Percentiles rank a stretch among this genome's conserved stretches.
Conservation (phyloP, 1,284 basidiomycete species). For the Agroathelia rolfsii region DNA sequence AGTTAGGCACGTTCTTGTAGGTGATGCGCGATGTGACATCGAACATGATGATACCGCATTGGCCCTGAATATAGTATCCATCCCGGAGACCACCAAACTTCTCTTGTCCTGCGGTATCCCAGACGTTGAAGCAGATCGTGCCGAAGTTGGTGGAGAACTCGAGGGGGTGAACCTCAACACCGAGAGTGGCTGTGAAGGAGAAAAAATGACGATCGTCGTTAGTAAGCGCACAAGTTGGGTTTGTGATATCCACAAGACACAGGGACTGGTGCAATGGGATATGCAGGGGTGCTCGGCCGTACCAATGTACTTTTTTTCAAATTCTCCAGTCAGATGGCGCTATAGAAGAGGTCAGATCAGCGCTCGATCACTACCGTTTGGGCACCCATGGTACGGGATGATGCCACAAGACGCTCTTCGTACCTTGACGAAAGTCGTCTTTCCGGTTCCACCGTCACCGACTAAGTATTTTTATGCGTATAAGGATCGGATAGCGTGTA, state of each 20-base stretch:
- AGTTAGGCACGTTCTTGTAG: conserved; percentile 99
- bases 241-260: no score
- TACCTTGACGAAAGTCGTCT: conserved; percentile 97
- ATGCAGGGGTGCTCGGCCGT: no score
- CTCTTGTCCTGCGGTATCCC: conserved; percentile 99
- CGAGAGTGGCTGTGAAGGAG: conserved; percentile 88
- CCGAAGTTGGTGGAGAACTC: conserved; percentile 97
- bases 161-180: conserved; percentile 98
- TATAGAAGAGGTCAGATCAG: conserved; percentile 43
- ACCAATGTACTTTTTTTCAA: conserved; percentile 99
- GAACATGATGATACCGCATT: conserved; percentile 99
- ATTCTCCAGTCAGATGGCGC: conserved; percentile 99
- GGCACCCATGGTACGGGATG: conserved; percentile 12
- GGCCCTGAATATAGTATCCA: conserved; percentile 98
- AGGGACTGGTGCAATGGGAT: no score
- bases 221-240: no score
- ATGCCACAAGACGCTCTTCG: conserved; percentile 18
- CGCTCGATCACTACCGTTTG: conserved; percentile 33
- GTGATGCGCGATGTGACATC: conserved; percentile 99
- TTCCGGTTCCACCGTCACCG: conserved; percentile 97
- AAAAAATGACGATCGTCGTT: no score
- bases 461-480: no score
- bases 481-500: no score
- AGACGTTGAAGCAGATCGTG: conserved; percentile 98
- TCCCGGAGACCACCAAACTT: conserved; percentile 98